These are phyloP conservation scores for Stephania yunnanensis DNA, from an alignment of 164 flowering plant genomes.

Conservation along the genomic window DNA sequence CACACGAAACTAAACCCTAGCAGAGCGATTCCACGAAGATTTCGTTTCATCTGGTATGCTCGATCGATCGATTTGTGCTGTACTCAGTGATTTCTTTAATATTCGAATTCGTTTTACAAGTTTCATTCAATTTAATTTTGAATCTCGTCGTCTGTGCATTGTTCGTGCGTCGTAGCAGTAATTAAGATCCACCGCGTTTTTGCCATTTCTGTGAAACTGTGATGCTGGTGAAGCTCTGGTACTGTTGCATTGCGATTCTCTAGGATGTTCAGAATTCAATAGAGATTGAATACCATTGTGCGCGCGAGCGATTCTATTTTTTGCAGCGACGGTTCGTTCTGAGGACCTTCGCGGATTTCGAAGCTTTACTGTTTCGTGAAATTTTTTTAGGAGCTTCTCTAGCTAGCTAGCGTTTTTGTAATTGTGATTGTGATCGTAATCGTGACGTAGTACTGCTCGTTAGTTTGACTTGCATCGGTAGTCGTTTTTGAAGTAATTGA, in stretches of 20 bases:
- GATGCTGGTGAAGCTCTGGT: background rate
- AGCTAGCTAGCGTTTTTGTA: too few relatives aligned
- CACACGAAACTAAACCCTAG: background rate
- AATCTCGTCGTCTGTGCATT: background rate
- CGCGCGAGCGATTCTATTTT: background rate
- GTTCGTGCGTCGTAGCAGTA: background rate
- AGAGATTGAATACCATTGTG: background rate
- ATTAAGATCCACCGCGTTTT: background rate
- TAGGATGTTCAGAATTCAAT: background rate
- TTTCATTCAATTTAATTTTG: background rate
- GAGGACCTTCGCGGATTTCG: background rate
- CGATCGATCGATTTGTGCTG: background rate
- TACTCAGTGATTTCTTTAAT: too few relatives aligned
- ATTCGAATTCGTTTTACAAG: too few relatives aligned
- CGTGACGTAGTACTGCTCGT: background rate
- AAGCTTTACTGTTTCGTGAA: background rate
- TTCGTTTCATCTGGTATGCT: background rate
- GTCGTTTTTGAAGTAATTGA: background rate
- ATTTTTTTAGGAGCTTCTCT: background rate
- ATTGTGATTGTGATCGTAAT: too few relatives aligned
- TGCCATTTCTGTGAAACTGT: background rate
- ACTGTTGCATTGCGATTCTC: background rate
- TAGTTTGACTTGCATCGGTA: background rate
- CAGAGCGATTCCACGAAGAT: background rate
- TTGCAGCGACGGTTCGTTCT: background rate